Evolutionary conservation across 805 yeast species (phyloP), one percentile per base, ranked within the genome.

Genomic region (Cyberlindnera subsufficiens): DNA sequence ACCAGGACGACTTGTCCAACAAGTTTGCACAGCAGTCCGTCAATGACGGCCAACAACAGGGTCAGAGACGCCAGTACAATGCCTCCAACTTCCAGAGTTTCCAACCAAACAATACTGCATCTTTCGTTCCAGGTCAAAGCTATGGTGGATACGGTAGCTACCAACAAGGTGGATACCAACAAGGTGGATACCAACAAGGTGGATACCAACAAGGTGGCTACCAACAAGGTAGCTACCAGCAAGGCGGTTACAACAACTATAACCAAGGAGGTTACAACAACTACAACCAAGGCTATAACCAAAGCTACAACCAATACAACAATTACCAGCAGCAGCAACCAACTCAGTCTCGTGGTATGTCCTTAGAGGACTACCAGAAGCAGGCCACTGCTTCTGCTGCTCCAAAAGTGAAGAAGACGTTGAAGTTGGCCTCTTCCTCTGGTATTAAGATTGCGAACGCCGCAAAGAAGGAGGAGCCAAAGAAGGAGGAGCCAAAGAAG

Each of bases 331-430:
- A 50, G 43, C 53, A 44, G 25, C 62, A 54, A 44, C 51, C 59
- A 37, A 49, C 49, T 31, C 63, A 61, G 46, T 62, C 56, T 45
- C 71, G 69, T 55, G 82, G 80, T 47, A 80, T 86, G 87, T 75
- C 90, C 32, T 72, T 87, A 55, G 95, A 88, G 42, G 95, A 86
- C 52, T 87, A 79, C 67, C 82, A 85, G 60, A 82, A 82, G 60
- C 86, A 81, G 34, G 49, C 64, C 14, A 46, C 67, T 55, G 55
- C 61, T 10, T 42, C 67, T 10, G 31, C 42, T 8, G 40, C 47
- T 16, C 39, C 46, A 15, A 46, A 57, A 55, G 64, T 75, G 41
- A 74, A 75, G 60, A 82, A 84, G 44, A 86, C 80, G 38, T 72
- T 84, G 63, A 82, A 82, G 60, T 70, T 85, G 60, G 80, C 81